Evolutionary conservation across 768 basidiomycete species (phyloP).

Genomic region (Macrolepiota fuliginosa): DNA sequence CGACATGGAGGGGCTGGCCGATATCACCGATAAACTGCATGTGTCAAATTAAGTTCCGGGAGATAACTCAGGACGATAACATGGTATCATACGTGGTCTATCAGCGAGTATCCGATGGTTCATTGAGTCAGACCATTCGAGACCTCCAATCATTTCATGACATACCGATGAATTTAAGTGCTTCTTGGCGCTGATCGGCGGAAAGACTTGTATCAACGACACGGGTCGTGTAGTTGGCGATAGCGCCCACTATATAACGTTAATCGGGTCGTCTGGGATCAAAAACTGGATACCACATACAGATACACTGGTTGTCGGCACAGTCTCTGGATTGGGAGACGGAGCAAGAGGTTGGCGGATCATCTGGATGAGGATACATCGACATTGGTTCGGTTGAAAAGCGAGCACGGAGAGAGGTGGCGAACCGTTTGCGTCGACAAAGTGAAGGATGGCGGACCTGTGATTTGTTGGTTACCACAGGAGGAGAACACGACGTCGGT

Average conservation of each 20-base stretch:
- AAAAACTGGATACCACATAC: slow-evolving; percentile 26
- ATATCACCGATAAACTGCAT: slow-evolving; percentile 46
- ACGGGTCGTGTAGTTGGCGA: slow-evolving; percentile 55
- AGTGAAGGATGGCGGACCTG: slow-evolving; percentile 44
- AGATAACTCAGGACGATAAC: not conserved
- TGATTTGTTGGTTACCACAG: not conserved
- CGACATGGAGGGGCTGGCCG: slow-evolving; percentile 48
- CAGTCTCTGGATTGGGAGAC: slow-evolving; percentile 47
- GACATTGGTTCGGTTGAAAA: too few species aligned
- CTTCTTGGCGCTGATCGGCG: slow-evolving; percentile 43
- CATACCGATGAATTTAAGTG: slow-evolving; percentile 50
- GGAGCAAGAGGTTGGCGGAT: slow-evolving; percentile 46
- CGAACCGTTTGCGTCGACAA: slow-evolving; percentile 47
- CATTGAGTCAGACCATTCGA: not conserved
- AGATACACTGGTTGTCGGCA: slow-evolving; percentile 32
- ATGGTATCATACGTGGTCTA: slow-evolving; percentile 30
- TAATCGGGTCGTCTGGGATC: not conserved
- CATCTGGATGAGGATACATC: slow-evolving; percentile 25
- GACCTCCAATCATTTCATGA: not conserved
- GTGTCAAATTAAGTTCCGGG: not conserved
- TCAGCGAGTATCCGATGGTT: not conserved
- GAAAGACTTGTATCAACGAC: slow-evolving; percentile 41
- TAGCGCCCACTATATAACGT: slow-evolving; percentile 41
- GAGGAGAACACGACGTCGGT: not conserved
- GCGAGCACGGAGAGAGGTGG: not conserved